These are phyloP conservation scores for Termitomyces sp. DNA, from an alignment of 768 basidiomycete species.

Conservation along the genomic window DNA sequence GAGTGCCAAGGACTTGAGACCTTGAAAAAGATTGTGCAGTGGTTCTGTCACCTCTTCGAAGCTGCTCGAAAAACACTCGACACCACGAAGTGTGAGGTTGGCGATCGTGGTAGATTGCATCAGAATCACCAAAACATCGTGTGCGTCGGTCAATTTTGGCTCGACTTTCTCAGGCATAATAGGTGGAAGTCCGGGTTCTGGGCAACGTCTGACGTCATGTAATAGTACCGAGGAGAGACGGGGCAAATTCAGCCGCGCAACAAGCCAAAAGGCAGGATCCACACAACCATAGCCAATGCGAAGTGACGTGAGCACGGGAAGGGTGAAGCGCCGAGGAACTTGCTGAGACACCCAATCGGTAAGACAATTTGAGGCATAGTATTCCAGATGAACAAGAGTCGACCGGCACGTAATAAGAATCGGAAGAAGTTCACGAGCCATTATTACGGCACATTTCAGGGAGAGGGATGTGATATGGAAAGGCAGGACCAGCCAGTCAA, in stretches of 20 bases:
- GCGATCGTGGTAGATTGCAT: conserved; percentile 7
- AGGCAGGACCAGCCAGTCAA: conserved; percentile 11
- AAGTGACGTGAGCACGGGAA: conserved; percentile 14
- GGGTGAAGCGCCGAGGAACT: neutral
- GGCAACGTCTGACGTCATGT: conserved; percentile 14
- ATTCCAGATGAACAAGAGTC: conserved; percentile 13
- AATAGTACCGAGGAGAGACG: conserved; percentile 8
- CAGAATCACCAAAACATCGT: conserved; percentile 5
- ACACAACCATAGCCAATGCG: conserved; percentile 10
- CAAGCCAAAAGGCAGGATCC: conserved; percentile 7
- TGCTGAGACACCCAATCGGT: conserved; percentile 1
- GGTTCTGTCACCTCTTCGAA: conserved; percentile 6
- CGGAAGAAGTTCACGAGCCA: conserved; percentile 8
- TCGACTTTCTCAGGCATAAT: neutral
- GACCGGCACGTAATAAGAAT: conserved; percentile 14
- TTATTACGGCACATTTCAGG: conserved; percentile 10
- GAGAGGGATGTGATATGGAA: conserved; percentile 15
- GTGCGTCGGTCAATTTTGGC: conserved; percentile 7
- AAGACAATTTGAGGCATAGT: conserved; percentile 6
- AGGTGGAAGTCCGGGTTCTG: conserved; percentile 6
- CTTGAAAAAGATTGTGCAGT: conserved; percentile 8
- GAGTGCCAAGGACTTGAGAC: conserved; percentile 9
- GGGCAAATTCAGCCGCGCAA: conserved; percentile 9
- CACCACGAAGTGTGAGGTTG: conserved; percentile 13
- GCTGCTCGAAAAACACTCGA: conserved; percentile 14